Evolutionary conservation across 2,329 filamentous ascomycete species (phyloP), one percentile per base, ranked within the genome.

Genomic region (Eutypa lata): DNA sequence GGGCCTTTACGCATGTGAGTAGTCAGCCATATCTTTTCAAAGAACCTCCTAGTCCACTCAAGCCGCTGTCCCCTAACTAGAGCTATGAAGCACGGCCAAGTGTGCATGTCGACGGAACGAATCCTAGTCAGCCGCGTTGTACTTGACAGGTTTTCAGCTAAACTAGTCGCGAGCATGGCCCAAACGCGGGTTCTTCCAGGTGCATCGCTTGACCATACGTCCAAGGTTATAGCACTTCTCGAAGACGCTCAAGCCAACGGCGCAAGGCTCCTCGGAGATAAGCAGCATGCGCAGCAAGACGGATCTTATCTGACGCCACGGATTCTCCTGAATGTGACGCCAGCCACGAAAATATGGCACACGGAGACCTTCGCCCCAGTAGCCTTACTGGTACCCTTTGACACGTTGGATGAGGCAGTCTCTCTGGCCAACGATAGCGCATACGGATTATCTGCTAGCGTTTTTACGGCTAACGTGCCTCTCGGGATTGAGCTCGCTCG

Each of bases 51-150:
- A n/a, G 13, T 47, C 26, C 21, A 31, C 31, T 14, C 21, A 35
- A 43, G 19, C 22, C 3, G 13, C 7, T 11, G 11, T 46, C 33
- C 16, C 7, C 35, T 26, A 33, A 26, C 38, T 33, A 21, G 7
- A 28, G 14, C 65, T 40, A 6, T 16, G 70, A 59, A 65, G 65
- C n/a, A n/a, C 50, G 67, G 67, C 5, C 67, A 69, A 50, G 63
- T 69, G 10, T 69, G 67, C 53, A 66, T 69, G 54, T 61, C 60
- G 18, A 68, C 67, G 2, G 67, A 69, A 43, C 59, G 57, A 2
- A 63, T 68, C 40, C 61, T 69, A 16, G 63, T 66, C 28, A n/a
- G n/a, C n/a, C n/a, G n/a, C n/a, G n/a, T n/a, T n/a, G n/a, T n/a
- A n/a, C n/a, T n/a, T n/a, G n/a, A n/a, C n/a, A n/a, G n/a, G n/a